These are phyloP conservation scores for Monosporascus cannonballus DNA, from an alignment of 2,329 filamentous ascomycete species.

Conservation along the genomic window DNA sequence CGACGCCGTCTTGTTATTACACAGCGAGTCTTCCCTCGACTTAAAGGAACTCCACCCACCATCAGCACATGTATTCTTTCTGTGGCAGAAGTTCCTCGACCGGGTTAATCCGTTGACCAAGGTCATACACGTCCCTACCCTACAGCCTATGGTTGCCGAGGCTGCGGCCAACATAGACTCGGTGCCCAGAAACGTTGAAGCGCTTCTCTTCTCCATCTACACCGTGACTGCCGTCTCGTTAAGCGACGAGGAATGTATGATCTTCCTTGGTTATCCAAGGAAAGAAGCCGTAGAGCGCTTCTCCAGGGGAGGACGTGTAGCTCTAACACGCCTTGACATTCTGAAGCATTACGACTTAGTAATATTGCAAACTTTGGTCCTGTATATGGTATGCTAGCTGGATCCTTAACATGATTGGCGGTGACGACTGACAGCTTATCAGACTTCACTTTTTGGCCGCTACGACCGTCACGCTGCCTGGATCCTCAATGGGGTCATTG, in stretches of 20 bases:
- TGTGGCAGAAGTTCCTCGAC: slow-evolving; percentile 72
- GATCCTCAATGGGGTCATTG: slow-evolving; percentile 53
- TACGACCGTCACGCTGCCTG: slow-evolving; percentile 55
- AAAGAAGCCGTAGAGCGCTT: slow-evolving; percentile 46
- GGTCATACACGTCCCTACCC: slow-evolving; percentile 62
- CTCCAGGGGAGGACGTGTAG: slow-evolving; percentile 43
- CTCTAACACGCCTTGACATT: slow-evolving; percentile 49
- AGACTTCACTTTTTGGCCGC: slow-evolving; percentile 51
- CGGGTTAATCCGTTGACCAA: slow-evolving; percentile 59
- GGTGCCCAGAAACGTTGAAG: slow-evolving; percentile 53
- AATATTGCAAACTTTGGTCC: slow-evolving; percentile 51
- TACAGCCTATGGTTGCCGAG: slow-evolving; percentile 60
- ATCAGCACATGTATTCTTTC: slow-evolving; percentile 57
- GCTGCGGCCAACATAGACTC: slow-evolving; percentile 50
- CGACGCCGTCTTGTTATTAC: slow-evolving; percentile 45
- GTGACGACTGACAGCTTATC: slow-evolving; percentile 6
- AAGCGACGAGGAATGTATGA: slow-evolving; percentile 46
- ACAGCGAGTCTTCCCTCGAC: slow-evolving; percentile 32
- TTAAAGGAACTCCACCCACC: slow-evolving; percentile 55
- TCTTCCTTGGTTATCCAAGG: slow-evolving; percentile 43
- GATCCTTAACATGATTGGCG: not conserved
- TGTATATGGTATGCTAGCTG: slow-evolving; percentile 43
- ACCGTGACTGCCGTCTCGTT: slow-evolving; percentile 53
- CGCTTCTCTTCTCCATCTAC: slow-evolving; percentile 61
- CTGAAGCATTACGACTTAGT: slow-evolving; percentile 52